Percentiles rank a stretch among this genome's conserved stretches.
phyloP scores from a whole-genome alignment of 1,284 basidiomycete genomes.

The Malassezia slooffiae region DNA sequence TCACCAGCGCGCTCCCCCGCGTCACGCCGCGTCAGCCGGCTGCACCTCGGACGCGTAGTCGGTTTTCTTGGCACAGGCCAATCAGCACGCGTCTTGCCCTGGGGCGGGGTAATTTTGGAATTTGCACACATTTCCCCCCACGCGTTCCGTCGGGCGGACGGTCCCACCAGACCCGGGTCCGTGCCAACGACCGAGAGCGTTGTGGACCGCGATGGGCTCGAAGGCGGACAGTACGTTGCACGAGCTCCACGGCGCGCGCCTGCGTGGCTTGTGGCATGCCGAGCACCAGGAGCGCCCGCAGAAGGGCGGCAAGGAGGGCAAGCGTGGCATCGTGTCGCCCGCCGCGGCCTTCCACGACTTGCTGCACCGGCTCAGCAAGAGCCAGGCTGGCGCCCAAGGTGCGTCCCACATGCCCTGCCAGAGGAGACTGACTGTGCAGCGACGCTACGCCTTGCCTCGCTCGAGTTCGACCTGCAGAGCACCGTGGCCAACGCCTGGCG shows the following conservation, averaged over 20 bases:
- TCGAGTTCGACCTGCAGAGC: conserved; percentile 28
- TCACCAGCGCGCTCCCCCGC: too few relatives aligned
- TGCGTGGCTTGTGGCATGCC: conserved; percentile 32
- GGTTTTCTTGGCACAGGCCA: too few relatives aligned
- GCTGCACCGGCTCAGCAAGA: conserved; percentile 45
- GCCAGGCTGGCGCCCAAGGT: conserved; percentile 36
- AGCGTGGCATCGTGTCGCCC: conserved; percentile 15
- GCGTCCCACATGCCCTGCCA: conserved; percentile 13
- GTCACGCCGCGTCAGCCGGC: too few relatives aligned
- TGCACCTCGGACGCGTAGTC: too few relatives aligned
- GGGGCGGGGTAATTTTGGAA: too few relatives aligned
- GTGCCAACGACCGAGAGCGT: too few relatives aligned
- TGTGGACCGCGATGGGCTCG: too few relatives aligned
- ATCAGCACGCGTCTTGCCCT: too few relatives aligned
- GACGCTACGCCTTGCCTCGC: conserved; percentile 17
- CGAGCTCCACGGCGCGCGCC: conserved; percentile 36
- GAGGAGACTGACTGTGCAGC: conserved; percentile 14
- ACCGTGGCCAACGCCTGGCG: conserved; percentile 18
- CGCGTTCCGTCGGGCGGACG: too few relatives aligned
- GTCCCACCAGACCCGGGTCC: too few relatives aligned
- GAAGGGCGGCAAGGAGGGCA: background rate
- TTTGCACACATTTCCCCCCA: too few relatives aligned
- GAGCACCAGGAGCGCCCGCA: too few relatives aligned
- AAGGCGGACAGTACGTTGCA: conserved; percentile 33
- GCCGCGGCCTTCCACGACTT: conserved; percentile 37